These are phyloP conservation scores for Auricularia auricula-judae DNA, from an alignment of 768 basidiomycete genomes.

Conservation along the genomic window DNA sequence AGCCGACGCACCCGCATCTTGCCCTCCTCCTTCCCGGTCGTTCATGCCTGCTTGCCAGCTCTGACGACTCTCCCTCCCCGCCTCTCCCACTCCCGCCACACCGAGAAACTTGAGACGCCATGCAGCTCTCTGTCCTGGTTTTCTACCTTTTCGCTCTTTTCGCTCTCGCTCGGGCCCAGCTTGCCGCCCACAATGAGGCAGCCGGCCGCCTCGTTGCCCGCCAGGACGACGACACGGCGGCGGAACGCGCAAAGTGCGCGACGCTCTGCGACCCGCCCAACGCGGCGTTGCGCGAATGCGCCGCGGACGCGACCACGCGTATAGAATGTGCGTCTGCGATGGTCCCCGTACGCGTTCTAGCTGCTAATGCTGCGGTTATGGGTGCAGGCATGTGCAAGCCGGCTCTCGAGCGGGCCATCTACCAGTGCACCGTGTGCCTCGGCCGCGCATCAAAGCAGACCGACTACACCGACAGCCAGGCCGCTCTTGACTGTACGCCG, in stretches of 20 bases:
- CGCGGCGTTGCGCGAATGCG: background rate
- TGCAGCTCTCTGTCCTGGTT: background rate
- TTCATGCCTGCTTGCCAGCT: too few species aligned
- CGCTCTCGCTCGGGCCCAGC: background rate
- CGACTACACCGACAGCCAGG: background rate
- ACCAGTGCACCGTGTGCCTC: background rate
- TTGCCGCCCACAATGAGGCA: background rate
- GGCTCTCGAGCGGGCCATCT: background rate
- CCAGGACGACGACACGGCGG: background rate
- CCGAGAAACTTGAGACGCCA: background rate
- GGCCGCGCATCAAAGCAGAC: background rate
- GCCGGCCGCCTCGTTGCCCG: background rate
- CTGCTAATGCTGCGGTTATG: background rate
- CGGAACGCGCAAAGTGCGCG: background rate
- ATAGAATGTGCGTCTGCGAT: background rate
- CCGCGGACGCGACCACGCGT: background rate
- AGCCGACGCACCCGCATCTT: too few species aligned
- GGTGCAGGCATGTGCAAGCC: background rate
- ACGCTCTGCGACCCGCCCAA: background rate
- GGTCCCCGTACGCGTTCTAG: background rate
- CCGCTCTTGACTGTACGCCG: background rate
- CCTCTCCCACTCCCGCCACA: too few species aligned
- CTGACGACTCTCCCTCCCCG: too few species aligned
- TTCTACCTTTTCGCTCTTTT: background rate
- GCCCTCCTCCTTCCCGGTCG: too few species aligned